phyloP scores from a whole-genome alignment of 768 basidiomycete species.

The Leccinellum rugosiceps region DNA sequence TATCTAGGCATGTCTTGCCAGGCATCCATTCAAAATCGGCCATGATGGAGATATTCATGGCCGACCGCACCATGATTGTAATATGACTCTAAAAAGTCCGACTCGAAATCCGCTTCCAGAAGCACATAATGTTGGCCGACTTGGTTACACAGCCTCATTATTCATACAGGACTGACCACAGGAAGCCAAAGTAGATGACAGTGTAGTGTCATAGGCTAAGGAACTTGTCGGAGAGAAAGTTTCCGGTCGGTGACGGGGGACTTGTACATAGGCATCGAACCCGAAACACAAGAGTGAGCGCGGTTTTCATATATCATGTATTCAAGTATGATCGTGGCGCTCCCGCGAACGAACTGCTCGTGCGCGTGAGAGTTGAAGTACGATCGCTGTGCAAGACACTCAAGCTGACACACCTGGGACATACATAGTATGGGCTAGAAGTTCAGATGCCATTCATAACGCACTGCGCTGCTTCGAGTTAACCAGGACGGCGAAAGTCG shows the following conservation, averaged over 20 bases:
- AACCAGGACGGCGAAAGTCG: neutral
- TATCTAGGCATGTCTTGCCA: neutral
- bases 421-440: neutral
- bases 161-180: neutral
- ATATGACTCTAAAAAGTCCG: neutral
- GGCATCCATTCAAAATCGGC: neutral
- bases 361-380: neutral
- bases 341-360: neutral
- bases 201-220: too few relatives aligned
- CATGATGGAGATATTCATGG: neutral
- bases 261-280: neutral
- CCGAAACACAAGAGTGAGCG: too few relatives aligned
- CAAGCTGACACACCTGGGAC: neutral
- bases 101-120: neutral
- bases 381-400: neutral
- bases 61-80: neutral
- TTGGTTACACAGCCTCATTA: neutral
- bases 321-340: neutral
- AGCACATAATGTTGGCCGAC: neutral
- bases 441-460: neutral
- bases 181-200: neutral
- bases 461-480: neutral
- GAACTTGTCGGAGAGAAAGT: neutral
- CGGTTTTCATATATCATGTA: neutral
- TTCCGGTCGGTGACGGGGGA: neutral